phyloP scores from a whole-genome alignment of 2,329 filamentous ascomycete species.

The Fonsecaea pugnacius region DNA sequence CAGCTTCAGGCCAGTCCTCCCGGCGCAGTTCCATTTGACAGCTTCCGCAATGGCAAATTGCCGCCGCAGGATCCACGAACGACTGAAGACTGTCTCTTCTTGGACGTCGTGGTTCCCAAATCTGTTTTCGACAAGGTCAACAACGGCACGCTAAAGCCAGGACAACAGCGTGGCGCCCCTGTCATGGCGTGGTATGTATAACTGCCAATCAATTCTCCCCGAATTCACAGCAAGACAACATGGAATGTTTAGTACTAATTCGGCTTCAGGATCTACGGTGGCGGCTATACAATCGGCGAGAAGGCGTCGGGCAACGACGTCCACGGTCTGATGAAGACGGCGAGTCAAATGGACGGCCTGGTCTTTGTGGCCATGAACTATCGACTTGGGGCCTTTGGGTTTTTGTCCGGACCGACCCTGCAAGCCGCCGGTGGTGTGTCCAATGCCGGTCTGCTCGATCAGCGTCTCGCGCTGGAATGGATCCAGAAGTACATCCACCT shows the following conservation, averaged over 20 bases:
- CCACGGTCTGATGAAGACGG: constrained; percentile 48
- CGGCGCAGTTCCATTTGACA: background rate
- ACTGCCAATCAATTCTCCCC: constrained; percentile 29
- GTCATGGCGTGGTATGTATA: constrained; percentile 44
- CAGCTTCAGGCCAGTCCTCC: constrained; percentile 14
- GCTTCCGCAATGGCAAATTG: background rate
- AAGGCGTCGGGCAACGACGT: constrained; percentile 45
- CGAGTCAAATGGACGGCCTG: constrained; percentile 44
- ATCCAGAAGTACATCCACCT: constrained; percentile 58
- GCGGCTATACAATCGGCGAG: constrained; percentile 49
- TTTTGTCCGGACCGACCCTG: constrained; percentile 52
- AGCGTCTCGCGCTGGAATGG: constrained; percentile 62
- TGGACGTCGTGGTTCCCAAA: constrained; percentile 45
- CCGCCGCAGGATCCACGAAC: constrained; percentile 39
- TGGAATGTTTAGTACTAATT: constrained; percentile 21
- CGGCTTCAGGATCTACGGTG: constrained; percentile 50
- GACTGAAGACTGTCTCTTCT: constrained; percentile 46
- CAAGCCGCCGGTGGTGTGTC: constrained; percentile 48
- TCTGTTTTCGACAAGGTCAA: constrained; percentile 43
- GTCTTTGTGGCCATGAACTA: constrained; percentile 57
- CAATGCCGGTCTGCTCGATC: constrained; percentile 59
- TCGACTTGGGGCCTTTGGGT: constrained; percentile 55
- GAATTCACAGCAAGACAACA: background rate
- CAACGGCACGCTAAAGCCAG: constrained; percentile 29
- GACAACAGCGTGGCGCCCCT: constrained; percentile 37